These are phyloP conservation scores for Entomortierella lignicola DNA, from an alignment of 192 early-diverging fungal genomes.

Conservation along the genomic window DNA sequence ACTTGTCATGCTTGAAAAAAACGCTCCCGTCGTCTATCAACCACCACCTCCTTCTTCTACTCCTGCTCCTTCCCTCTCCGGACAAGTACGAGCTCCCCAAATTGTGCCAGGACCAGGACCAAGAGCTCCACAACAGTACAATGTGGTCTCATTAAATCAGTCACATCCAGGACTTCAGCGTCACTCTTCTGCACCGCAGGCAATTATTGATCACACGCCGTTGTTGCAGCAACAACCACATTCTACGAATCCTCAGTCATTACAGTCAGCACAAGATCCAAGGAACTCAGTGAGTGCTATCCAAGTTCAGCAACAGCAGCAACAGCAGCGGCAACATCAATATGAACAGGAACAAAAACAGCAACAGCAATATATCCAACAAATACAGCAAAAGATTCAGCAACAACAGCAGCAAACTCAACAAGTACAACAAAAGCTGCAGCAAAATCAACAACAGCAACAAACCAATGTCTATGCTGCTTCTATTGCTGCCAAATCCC, in stretches of 20 bases:
- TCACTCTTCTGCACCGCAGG: background rate
- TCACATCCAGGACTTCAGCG: background rate
- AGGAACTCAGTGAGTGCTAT: too few species aligned
- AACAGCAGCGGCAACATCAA: background rate
- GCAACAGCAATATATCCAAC: background rate
- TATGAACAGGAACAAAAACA: background rate
- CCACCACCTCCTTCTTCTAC: background rate
- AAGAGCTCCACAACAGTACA: conserved; percentile 1
- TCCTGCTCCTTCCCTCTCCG: background rate
- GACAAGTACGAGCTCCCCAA: background rate
- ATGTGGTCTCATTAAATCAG: background rate
- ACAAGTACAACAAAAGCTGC: background rate
- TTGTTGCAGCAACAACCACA: background rate
- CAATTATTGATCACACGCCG: background rate
- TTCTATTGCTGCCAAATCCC: too few species aligned
- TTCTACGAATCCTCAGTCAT: background rate
- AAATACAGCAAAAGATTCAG: too few species aligned
- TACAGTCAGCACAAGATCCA: background rate
- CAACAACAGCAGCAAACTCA: background rate
- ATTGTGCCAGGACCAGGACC: background rate
- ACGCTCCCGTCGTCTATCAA: background rate
- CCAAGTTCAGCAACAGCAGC: background rate
- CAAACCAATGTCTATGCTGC: too few species aligned
- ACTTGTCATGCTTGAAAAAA: background rate
- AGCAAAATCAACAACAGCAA: too few species aligned